Percentiles rank a stretch among this genome's conserved stretches.
Evolutionary conservation across 1,284 basidiomycete genomes (phyloP).

Genomic region (Sporisorium reilianum): DNA sequence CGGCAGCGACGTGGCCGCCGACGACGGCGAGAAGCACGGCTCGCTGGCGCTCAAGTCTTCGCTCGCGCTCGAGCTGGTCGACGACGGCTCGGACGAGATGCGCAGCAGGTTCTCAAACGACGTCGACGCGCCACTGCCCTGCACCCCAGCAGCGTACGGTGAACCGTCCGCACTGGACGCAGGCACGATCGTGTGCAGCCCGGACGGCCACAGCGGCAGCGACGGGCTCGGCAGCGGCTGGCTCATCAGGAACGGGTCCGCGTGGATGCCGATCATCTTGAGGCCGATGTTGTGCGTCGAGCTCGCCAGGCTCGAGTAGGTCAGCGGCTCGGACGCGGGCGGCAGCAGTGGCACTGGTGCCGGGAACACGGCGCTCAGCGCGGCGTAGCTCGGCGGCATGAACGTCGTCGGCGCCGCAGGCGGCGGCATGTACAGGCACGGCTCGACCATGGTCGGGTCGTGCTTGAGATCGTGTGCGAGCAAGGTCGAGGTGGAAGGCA

Average conservation of each 20-base stretch:
- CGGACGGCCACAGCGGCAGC: conserved; percentile 6
- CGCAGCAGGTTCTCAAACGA: conserved; percentile 30
- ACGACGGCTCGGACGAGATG: conserved; percentile 8
- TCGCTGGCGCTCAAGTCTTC: not conserved
- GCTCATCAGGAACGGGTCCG: conserved; percentile 43
- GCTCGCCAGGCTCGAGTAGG: conserved; percentile 20
- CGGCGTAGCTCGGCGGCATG: conserved; percentile 14
- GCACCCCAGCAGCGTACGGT: not conserved
- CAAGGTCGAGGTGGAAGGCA: not conserved
- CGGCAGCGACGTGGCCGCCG: not conserved
- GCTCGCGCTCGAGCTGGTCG: conserved; percentile 6
- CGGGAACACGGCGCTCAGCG: conserved; percentile 1
- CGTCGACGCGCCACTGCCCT: not conserved
- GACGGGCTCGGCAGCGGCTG: conserved; percentile 42
- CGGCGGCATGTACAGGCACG: conserved; percentile 5
- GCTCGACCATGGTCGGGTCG: conserved; percentile 1
- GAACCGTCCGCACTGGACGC: not conserved
- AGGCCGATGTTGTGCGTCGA: conserved; percentile 19
- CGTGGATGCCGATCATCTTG: conserved; percentile 33
- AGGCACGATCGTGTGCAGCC: conserved; percentile 2
- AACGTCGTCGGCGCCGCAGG: not conserved
- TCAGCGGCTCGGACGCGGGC: conserved; percentile 15
- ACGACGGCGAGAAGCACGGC: conserved; percentile 1
- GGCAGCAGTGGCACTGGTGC: not conserved
- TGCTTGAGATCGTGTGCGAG: conserved; percentile 2